phyloP scores from a whole-genome alignment of 163 green algal species.

The Scenedesmus sp. region DNA sequence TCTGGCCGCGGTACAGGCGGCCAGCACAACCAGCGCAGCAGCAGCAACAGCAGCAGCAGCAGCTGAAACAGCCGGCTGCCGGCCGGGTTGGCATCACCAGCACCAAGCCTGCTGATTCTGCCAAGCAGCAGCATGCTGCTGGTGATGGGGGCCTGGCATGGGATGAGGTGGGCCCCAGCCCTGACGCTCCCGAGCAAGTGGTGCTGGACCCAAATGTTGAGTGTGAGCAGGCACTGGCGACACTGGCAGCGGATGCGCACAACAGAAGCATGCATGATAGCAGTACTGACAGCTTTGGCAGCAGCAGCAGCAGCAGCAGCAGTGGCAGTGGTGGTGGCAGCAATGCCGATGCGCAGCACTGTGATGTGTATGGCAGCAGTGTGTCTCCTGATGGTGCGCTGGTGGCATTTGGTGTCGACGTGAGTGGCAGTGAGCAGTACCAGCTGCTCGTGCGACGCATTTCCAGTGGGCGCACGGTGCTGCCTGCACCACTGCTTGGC shows the following conservation, averaged over 20 bases:
- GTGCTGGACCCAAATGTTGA: slow-evolving; percentile 43
- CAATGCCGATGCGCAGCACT: background rate
- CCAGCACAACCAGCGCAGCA: background rate
- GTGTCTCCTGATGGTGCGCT: slow-evolving; percentile 44
- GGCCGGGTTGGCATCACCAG: background rate
- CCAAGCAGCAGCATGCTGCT: slow-evolving; percentile 1
- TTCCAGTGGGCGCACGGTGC: background rate
- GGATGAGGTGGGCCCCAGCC: background rate
- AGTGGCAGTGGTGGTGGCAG: background rate
- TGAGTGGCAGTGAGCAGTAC: slow-evolving; percentile 35
- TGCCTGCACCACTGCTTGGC: background rate
- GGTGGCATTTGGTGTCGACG: slow-evolving; percentile 42
- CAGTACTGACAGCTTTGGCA: background rate
- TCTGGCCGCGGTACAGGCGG: slow-evolving; percentile 21
- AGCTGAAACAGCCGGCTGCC: background rate
- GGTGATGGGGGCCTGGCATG: background rate
- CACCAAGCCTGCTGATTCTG: background rate
- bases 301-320: slow-evolving; percentile 9
- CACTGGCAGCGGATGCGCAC: background rate
- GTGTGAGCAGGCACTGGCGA: slow-evolving; percentile 12
- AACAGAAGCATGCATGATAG: background rate
- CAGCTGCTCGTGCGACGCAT: slow-evolving; percentile 28
- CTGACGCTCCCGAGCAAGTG: background rate
- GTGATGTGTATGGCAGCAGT: slow-evolving; percentile 34
- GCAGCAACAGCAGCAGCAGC: background rate